Base-by-base conservation (phyloP, 2,329 filamentous ascomycete species). In the Aspergillus nomiae region DNA sequence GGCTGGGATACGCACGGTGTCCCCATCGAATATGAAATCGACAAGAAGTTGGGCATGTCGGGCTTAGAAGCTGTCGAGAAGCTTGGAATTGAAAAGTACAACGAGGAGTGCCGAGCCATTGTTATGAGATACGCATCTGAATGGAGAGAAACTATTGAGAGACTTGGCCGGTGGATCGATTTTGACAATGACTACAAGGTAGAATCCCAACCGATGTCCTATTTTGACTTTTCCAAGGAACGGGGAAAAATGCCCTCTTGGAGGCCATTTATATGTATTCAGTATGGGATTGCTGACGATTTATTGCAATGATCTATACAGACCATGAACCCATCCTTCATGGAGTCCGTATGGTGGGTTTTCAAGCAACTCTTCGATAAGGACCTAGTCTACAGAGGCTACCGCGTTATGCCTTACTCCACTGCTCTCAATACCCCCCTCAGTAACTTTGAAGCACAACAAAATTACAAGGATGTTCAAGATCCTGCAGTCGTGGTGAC, bases 111-210 rank as follows among this genome's bases (percentile, higher is more conserved):
- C 78, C 87, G 90, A 65, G 89, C 92, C 66, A 97, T 97, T 77
- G 94, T 97, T 70, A 96, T 97, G 92, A 87, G 91, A 72, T 97
- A 91, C 76, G 88, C 92, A 12, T 79, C 84, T 19, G 94, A 97
- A 77, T 98, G 94, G 94, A 87, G 92, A 72, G 82, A 88, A 66
- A 96, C 92, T 30, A 91, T 97, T 71, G 92, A 96, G 74, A 85
- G 94, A 65, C 81, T 98, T 46, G 94, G 94, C 61, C 90, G 94
- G 62, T 98, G 94, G 94, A 95, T 97, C 72, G 94, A 97, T 79
- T 97, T 98, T 71, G 94, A 98, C 79, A 95, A 96, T 71, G 92
- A 97, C 77, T 97, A 96, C 84, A 97, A 97, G 87, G 89, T 89
- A 73, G 24, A 73, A 30, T 32, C 45, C 45, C 45, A 48, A 26